Percentiles rank a stretch among this genome's conserved stretches.
These are phyloP conservation scores for Pleurotus djamor DNA, from an alignment of 768 basidiomycete genomes.

Conservation along the genomic window DNA sequence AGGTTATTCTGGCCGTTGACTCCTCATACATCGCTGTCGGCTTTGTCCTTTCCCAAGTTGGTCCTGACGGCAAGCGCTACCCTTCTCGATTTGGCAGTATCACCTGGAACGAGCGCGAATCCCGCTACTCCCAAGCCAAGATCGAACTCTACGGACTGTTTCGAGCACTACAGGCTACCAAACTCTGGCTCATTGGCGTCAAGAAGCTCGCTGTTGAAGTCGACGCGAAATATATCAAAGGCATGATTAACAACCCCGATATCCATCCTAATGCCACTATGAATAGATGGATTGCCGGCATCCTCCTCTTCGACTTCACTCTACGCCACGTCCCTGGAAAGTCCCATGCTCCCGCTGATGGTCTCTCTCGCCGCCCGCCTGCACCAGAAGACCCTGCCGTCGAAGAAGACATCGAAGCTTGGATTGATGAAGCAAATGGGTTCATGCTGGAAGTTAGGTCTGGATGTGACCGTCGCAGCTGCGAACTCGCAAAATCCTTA, in stretches of 20 bases:
- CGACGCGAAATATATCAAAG: conserved; percentile 18
- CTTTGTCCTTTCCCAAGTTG: conserved; percentile 20
- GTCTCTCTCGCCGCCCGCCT: conserved; percentile 12
- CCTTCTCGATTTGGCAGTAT: conserved; percentile 27
- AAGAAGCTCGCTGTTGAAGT: conserved; percentile 6
- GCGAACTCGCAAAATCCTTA: neutral
- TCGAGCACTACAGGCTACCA: conserved; percentile 19
- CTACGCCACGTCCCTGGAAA: conserved; percentile 31
- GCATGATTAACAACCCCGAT: conserved; percentile 21
- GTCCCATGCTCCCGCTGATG: conserved; percentile 16
- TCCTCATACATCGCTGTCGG: conserved; percentile 19
- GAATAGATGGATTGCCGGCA: conserved; percentile 39
- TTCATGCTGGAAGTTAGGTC: neutral
- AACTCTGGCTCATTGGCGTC: conserved; percentile 22
- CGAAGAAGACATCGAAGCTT: neutral
- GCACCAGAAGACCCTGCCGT: conserved; percentile 2
- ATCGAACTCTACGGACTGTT: conserved; percentile 34
- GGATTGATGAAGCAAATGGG: neutral
- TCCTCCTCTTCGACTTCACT: conserved; percentile 32
- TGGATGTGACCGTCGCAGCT: neutral
- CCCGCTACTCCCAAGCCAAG: conserved; percentile 33
- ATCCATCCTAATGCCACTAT: conserved; percentile 15
- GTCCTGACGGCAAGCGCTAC: conserved; percentile 10
- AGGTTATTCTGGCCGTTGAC: conserved; percentile 29
- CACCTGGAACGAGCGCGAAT: conserved; percentile 24